These are phyloP conservation scores for Podospora anserina DNA, from an alignment of 495 filamentous ascomycete genomes.

Conservation along the genomic window DNA sequence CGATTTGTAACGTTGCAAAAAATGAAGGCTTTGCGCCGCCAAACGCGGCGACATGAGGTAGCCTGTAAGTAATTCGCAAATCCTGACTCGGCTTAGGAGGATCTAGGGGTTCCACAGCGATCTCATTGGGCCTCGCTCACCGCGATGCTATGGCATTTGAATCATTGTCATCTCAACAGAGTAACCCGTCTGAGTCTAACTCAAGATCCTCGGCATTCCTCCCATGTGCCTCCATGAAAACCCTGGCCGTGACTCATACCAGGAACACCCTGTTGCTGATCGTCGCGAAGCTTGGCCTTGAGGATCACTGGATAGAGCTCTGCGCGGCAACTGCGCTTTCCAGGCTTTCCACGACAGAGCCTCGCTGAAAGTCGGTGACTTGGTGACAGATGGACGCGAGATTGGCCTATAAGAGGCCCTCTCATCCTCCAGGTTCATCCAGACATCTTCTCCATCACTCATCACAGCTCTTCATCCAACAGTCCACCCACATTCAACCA, in stretches of 20 bases:
- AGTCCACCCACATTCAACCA: not conserved
- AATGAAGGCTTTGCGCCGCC: too few relatives aligned
- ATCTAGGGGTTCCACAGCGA: not conserved
- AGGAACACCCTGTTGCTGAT: not conserved
- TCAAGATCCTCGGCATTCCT: not conserved
- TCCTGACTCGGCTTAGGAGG: not conserved
- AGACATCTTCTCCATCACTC: not conserved
- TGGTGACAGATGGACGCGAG: not conserved
- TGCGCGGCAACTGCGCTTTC: not conserved
- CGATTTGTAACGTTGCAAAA: too few relatives aligned
- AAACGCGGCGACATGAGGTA: too few relatives aligned
- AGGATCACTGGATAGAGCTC: not conserved
- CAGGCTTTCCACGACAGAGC: not conserved
- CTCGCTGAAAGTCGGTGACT: not conserved
- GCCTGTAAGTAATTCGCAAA: too few relatives aligned
- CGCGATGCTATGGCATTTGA: not conserved
- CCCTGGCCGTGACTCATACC: not conserved
- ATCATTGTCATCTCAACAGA: not conserved
- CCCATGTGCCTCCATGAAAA: not conserved
- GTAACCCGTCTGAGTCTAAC: not conserved
- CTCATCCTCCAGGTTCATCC: not conserved
- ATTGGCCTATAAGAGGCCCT: not conserved
- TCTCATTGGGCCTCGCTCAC: not conserved
- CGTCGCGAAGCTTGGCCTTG: not conserved
- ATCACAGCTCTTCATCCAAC: not conserved